These are phyloP conservation scores for Juglanconis oblonga DNA, from an alignment of 2,329 filamentous ascomycete genomes.

Conservation along the genomic window DNA sequence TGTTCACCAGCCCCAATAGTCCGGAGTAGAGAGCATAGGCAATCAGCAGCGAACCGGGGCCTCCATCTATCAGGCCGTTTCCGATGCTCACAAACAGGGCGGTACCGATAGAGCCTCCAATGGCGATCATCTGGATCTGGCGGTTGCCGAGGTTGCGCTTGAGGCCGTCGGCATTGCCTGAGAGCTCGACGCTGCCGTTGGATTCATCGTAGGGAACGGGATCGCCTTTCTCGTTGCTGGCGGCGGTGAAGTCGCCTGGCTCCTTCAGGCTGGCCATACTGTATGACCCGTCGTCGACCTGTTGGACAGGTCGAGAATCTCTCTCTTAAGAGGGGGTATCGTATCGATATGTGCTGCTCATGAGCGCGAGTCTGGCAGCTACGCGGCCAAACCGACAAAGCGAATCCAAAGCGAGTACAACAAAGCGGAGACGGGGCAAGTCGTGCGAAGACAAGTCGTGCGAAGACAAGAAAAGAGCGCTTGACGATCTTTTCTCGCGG, in stretches of 20 bases:
- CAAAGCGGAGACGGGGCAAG: too few species aligned
- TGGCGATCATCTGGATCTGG: slow-evolving; percentile 57
- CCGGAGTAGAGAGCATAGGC: slow-evolving; percentile 55
- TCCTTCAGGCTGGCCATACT: slow-evolving; percentile 6
- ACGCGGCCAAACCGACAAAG: too few species aligned
- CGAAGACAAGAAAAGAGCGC: too few species aligned
- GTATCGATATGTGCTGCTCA: too few species aligned
- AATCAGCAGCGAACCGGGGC: slow-evolving; percentile 52
- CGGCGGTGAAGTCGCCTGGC: not conserved
- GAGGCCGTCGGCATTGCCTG: slow-evolving; percentile 23
- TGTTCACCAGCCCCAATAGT: slow-evolving; percentile 61
- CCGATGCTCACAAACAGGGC: slow-evolving; percentile 63
- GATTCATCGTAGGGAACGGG: slow-evolving; percentile 8
- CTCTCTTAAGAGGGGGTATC: not conserved
- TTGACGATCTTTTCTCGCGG: too few species aligned
- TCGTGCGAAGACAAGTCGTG: too few species aligned
- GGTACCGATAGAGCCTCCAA: slow-evolving; percentile 56
- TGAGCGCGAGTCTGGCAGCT: too few species aligned
- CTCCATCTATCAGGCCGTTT: slow-evolving; percentile 43
- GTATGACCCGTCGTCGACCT: not conserved
- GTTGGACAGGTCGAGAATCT: not conserved
- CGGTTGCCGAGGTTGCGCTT: slow-evolving; percentile 51
- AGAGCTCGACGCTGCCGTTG: slow-evolving; percentile 3
- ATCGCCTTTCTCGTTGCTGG: slow-evolving; percentile 3
- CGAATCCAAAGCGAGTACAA: too few species aligned